phyloP scores from a whole-genome alignment of 1,284 basidiomycete species.

The Ceratobasidium sp. region DNA sequence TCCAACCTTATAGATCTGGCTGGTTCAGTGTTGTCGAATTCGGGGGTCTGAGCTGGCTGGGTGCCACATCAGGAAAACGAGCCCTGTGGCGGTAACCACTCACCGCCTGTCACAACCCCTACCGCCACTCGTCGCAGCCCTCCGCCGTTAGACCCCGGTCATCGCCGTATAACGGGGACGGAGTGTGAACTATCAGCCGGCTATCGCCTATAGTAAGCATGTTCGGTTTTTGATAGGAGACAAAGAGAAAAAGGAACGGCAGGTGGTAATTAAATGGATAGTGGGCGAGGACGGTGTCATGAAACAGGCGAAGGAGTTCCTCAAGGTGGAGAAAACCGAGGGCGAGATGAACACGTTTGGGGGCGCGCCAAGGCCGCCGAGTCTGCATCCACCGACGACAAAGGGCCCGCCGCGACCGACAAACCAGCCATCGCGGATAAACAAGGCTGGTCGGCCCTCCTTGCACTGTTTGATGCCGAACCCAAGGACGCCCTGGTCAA shows the following conservation, averaged over 20 bases:
- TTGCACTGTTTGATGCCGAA: slow-evolving; percentile 71
- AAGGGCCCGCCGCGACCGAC: slow-evolving; percentile 57
- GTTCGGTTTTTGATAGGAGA: slow-evolving; percentile 64
- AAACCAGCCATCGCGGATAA: background rate
- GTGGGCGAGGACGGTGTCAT: slow-evolving; percentile 74
- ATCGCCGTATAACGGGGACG: no score
- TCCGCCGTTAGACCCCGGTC: no score
- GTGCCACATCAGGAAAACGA: no score
- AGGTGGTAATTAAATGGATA: slow-evolving; percentile 82
- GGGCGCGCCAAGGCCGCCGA: slow-evolving; percentile 39
- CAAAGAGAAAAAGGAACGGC: slow-evolving; percentile 81
- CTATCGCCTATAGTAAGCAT: background rate
- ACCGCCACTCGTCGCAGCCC: no score
- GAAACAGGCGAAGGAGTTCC: slow-evolving; percentile 56
- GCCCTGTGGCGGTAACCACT: no score
- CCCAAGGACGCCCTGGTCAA: no score
- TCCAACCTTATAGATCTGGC: no score
- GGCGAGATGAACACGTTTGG: no score
- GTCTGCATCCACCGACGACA: slow-evolving; percentile 52
- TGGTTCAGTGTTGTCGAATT: no score
- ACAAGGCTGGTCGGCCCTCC: slow-evolving; percentile 87
- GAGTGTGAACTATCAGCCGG: no score
- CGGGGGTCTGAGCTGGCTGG: no score
- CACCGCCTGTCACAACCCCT: no score
- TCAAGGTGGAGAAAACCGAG: slow-evolving; percentile 34